phyloP scores from a whole-genome alignment of 768 basidiomycete species.

The Dacryopinax spathularia region DNA sequence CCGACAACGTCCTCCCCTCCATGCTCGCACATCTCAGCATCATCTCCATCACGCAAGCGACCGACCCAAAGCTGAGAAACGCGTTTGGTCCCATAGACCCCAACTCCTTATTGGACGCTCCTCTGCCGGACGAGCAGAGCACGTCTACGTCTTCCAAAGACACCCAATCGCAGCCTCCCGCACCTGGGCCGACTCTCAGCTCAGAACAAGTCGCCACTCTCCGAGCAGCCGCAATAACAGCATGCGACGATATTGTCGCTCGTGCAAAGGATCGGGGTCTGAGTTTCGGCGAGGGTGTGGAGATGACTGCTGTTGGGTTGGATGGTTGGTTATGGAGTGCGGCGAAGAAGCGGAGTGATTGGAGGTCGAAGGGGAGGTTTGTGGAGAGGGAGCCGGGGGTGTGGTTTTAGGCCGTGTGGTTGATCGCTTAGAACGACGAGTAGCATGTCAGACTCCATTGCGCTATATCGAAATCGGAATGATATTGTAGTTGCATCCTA shows the following conservation, averaged over 20 bases:
- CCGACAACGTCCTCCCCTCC: constrained; percentile 77
- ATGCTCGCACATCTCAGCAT: constrained; percentile 63
- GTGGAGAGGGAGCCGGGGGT: not conserved
- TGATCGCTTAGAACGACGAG: too few relatives aligned
- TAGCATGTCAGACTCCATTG: too few relatives aligned
- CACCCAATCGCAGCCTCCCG: not conserved
- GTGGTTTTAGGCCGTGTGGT: not conserved
- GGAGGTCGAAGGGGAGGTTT: not conserved
- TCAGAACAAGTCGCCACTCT: not conserved
- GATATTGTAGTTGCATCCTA: too few relatives aligned
- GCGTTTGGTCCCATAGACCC: constrained; percentile 35
- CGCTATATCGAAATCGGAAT: too few relatives aligned
- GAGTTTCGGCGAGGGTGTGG: not conserved
- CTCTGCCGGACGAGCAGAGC: not conserved
- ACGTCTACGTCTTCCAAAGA: not conserved
- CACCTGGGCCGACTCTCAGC: not conserved
- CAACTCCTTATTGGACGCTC: not conserved
- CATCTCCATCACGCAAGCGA: constrained; percentile 42
- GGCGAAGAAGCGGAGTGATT: not conserved
- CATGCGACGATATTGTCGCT: not conserved
- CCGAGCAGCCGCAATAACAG: not conserved
- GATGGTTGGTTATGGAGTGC: not conserved
- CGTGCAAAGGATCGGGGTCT: not conserved
- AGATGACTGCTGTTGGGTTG: not conserved
- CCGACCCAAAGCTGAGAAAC: constrained; percentile 24